Evolutionary conservation across 2,329 filamentous ascomycete species (phyloP).

Genomic region (Teratosphaeria gauchensis): DNA sequence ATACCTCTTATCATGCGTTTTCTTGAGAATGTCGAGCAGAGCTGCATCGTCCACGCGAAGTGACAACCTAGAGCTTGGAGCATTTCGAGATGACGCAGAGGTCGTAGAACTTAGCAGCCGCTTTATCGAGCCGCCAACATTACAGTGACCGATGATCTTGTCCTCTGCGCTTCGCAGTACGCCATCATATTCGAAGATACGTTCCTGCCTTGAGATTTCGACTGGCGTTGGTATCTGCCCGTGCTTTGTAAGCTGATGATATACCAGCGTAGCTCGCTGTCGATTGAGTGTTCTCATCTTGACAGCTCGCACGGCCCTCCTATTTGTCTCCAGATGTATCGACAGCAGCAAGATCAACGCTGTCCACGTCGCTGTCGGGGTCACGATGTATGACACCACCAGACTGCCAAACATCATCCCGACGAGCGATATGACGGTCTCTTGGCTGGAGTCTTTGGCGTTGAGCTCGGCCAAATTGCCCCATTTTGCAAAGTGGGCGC

Average conservation of each 20-base stretch:
- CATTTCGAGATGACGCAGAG: constrained; percentile 37
- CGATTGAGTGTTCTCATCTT: constrained; percentile 76
- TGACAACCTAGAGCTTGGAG: background rate
- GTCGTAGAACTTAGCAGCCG: constrained; percentile 13
- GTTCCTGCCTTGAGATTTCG: constrained; percentile 52
- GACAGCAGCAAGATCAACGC: constrained; percentile 62
- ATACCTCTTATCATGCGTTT: background rate
- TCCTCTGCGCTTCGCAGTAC: constrained; percentile 49
- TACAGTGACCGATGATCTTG: constrained; percentile 42
- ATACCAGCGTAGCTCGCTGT: constrained; percentile 73
- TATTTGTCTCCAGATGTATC: constrained; percentile 75
- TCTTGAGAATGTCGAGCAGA: background rate
- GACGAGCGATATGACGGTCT: constrained; percentile 80
- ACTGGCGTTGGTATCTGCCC: constrained; percentile 50
- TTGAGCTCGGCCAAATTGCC: constrained; percentile 90
- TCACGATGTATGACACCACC: constrained; percentile 66
- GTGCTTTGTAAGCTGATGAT: constrained; percentile 41
- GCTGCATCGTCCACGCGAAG: background rate
- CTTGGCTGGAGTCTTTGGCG: constrained; percentile 89
- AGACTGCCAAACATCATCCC: constrained; percentile 80
- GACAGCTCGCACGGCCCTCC: constrained; percentile 73
- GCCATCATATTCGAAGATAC: constrained; percentile 53
- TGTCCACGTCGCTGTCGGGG: constrained; percentile 61
- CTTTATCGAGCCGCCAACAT: constrained; percentile 38
- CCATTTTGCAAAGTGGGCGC: constrained; percentile 78